phyloP scores from a whole-genome alignment of 2,329 filamentous ascomycete genomes.

The Didymosphaeria variabile region DNA sequence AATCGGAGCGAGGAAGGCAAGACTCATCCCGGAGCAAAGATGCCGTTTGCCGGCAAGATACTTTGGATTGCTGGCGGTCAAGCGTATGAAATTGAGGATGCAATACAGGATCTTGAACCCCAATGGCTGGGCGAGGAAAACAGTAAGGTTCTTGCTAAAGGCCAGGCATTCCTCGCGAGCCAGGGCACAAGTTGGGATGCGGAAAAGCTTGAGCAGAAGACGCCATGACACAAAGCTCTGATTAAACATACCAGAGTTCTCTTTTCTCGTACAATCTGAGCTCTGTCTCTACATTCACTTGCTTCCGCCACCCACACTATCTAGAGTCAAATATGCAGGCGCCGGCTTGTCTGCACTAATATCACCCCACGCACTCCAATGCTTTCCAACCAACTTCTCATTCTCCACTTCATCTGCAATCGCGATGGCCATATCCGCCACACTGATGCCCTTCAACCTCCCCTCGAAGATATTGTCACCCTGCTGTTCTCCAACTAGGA shows the following conservation, averaged over 20 bases:
- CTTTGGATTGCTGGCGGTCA: constrained; percentile 33
- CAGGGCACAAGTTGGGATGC: constrained; percentile 26
- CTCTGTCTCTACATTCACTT: not conserved
- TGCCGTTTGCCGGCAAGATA: constrained; percentile 33
- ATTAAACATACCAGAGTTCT: not conserved
- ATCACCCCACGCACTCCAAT: constrained; percentile 45
- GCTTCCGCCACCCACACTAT: constrained; percentile 30
- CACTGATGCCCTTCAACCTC: constrained; percentile 44
- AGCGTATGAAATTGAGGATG: constrained; percentile 37
- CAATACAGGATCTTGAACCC: constrained; percentile 32
- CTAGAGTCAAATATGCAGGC: constrained; percentile 36
- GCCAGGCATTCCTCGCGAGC: constrained; percentile 27
- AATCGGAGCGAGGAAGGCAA: constrained; percentile 22
- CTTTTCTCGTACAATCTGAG: not conserved
- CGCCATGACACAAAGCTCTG: not conserved
- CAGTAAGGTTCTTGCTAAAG: constrained; percentile 30
- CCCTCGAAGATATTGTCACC: constrained; percentile 40
- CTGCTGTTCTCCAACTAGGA: constrained; percentile 34
- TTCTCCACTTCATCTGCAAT: constrained; percentile 47
- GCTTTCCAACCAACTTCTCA: constrained; percentile 37
- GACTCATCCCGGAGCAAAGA: constrained; percentile 25
- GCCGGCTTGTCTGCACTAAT: constrained; percentile 39
- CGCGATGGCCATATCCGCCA: constrained; percentile 46
- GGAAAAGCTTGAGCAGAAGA: constrained; percentile 22
- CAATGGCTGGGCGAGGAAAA: constrained; percentile 35